A percentile compares a stretch with the other conserved stretches of the same genome.
These are phyloP conservation scores for Lasiodiplodia sp. DNA, from an alignment of 2,329 filamentous ascomycete genomes.

Conservation along the genomic window DNA sequence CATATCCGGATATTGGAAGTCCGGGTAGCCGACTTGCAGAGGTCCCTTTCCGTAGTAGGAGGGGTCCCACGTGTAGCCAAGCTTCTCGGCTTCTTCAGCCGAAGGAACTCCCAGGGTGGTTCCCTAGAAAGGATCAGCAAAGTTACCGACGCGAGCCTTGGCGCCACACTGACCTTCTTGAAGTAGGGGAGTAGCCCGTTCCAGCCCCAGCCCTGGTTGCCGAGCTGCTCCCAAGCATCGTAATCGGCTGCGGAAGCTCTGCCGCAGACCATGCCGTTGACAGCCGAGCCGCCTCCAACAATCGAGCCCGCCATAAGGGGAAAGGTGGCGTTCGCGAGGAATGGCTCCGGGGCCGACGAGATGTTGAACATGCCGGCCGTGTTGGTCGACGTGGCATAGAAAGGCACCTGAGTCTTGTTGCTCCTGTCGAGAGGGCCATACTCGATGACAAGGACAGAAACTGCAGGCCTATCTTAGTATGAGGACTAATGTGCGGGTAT, in stretches of 20 bases:
- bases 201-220: constrained; percentile 68
- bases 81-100: constrained; percentile 34
- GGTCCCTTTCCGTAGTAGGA: constrained; percentile 34
- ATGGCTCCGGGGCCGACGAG: constrained; percentile 41
- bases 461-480: background rate
- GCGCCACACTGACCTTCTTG: constrained; percentile 31
- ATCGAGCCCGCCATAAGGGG: constrained; percentile 45
- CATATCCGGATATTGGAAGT: constrained; percentile 40
- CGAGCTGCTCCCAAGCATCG: constrained; percentile 65
- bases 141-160: background rate
- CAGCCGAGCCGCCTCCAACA: constrained; percentile 46
- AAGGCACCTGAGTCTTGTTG: constrained; percentile 36
- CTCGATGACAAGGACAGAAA: constrained; percentile 35
- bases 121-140: constrained; percentile 36
- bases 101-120: constrained; percentile 40
- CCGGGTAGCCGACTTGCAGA: constrained; percentile 38
- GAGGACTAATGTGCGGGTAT: too few relatives aligned
- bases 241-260: constrained; percentile 39
- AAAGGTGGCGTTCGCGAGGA: constrained; percentile 36
- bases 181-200: constrained; percentile 45
- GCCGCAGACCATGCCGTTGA: constrained; percentile 47
- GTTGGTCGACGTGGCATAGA: constrained; percentile 16
- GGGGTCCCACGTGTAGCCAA: constrained; percentile 41
- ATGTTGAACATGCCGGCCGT: constrained; percentile 20
- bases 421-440: constrained; percentile 44